Evolutionary conservation across 2,329 filamentous ascomycete genomes (phyloP).

Genomic region (Nothophoma quercina): DNA sequence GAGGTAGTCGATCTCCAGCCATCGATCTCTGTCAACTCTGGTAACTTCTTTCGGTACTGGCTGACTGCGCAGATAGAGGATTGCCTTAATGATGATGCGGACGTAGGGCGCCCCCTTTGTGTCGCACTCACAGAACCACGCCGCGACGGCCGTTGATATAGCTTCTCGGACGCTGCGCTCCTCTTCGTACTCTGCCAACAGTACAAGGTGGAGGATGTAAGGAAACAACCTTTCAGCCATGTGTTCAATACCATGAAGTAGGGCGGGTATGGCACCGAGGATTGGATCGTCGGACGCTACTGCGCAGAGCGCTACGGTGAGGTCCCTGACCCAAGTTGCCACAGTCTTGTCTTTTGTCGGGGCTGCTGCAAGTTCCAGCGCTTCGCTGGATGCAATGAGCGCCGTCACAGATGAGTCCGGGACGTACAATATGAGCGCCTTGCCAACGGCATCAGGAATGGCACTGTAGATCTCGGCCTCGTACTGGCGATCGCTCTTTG

Average conservation of each 20-base stretch:
- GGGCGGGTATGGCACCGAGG: slow-evolving; percentile 70
- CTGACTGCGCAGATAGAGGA: slow-evolving; percentile 90
- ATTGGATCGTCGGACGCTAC: slow-evolving; percentile 68
- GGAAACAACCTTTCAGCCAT: slow-evolving; percentile 81
- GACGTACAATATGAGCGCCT: slow-evolving; percentile 36
- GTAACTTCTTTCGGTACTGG: slow-evolving; percentile 76
- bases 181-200: slow-evolving; percentile 72
- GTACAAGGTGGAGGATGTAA: slow-evolving; percentile 82
- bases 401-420: slow-evolving; percentile 20
- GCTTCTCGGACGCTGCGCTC: slow-evolving; percentile 63
- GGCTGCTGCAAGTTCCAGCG: slow-evolving; percentile 27
- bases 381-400: slow-evolving; percentile 12
- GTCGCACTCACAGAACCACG: slow-evolving; percentile 66
- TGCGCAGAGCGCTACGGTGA: slow-evolving; percentile 65
- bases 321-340: slow-evolving; percentile 65
- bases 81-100: slow-evolving; percentile 75
- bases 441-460: slow-evolving; percentile 40
- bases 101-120: slow-evolving; percentile 66
- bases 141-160: slow-evolving; percentile 70
- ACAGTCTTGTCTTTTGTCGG: slow-evolving; percentile 29
- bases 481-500: slow-evolving; percentile 29
- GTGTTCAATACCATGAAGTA: slow-evolving; percentile 70
- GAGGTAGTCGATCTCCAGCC: slow-evolving; percentile 84
- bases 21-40: slow-evolving; percentile 77
- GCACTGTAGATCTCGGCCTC: slow-evolving; percentile 39